Evolutionary conservation across 2,329 filamentous ascomycete genomes (phyloP), one percentile per base, ranked within the genome.

Genomic region (Hypomyces rosellus): DNA sequence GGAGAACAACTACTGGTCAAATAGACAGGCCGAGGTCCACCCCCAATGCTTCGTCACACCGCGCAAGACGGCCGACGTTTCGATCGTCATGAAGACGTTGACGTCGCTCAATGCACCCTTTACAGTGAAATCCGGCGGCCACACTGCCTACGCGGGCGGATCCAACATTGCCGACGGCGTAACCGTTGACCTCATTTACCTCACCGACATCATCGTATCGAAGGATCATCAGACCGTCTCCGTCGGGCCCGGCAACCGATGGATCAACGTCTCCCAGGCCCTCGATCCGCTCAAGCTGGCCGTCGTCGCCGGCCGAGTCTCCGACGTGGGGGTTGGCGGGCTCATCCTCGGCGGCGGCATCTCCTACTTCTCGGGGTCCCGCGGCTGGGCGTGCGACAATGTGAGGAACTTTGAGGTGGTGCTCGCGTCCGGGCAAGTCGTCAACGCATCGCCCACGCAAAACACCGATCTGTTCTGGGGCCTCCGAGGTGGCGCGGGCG

Each of bases 81-180:
- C 54, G 3, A 14, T 48, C 33, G 51, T 55, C 13, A 51, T 61
- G 44, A 56, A 52, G 25, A 49, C 47, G 7, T 48, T 60, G 8
- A 42, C 51, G 4, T 30, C 15, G 2, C 34, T 45, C 20, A 34
- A 52, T 14, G 57, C 42, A 14, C 59, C 55, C 1, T 81, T 82
- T 61, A 70, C 76, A 3, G 68, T 76, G 52, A 74, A 74, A 36
- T 66, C 69, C 41, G 76, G 77, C n/a, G 77, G 78, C 1, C 77
- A 81, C 61, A 71, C 69, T 2, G 65, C 72, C 3, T 75, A 74
- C 52, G 61, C 68, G 0, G 70, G 68, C 4, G 66, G 67, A 2
- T 72, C 73, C 6, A 80, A 69, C 56, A 67, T 68, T 50, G 56
- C 63, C 5, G 56, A 56, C 13, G 69, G 73, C 13, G 60, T 76